Percentiles rank a stretch among this genome's conserved stretches.
Evolutionary conservation across 495 filamentous ascomycete species (phyloP).

Genomic region (Aspergillus kassunensis): DNA sequence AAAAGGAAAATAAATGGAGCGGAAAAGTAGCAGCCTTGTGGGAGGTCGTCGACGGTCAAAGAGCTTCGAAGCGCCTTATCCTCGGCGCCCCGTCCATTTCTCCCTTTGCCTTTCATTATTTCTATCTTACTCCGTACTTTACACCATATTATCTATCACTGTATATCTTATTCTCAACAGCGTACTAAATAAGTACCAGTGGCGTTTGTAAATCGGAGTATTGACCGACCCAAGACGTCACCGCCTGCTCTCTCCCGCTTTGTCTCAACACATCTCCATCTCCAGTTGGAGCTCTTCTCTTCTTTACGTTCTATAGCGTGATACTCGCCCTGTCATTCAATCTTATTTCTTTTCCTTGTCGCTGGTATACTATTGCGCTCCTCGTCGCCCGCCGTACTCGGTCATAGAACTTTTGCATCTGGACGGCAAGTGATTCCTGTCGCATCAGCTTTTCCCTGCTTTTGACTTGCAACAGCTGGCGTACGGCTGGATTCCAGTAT

Average conservation of each 20-base stretch:
- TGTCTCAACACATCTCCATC: conserved; percentile 8
- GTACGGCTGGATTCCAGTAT: not conserved
- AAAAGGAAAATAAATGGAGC: not conserved
- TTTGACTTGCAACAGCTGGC: conserved; percentile 4
- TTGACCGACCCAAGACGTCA: conserved; percentile 26
- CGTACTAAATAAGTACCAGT: not conserved
- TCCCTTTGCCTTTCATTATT: not conserved
- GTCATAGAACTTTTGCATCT: conserved; percentile 4
- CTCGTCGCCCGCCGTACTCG: not conserved
- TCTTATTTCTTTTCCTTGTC: not conserved
- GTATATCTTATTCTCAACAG: too few relatives aligned
- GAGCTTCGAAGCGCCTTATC: not conserved
- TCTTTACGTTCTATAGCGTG: too few relatives aligned
- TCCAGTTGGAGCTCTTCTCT: not conserved
- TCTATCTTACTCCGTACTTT: too few relatives aligned
- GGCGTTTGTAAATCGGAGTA: not conserved
- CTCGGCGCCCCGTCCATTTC: not conserved
- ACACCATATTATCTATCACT: too few relatives aligned
- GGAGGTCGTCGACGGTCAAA: not conserved
- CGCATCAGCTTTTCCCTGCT: not conserved
- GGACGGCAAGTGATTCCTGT: conserved; percentile 7
- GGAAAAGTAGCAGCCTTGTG: not conserved
- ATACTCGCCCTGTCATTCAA: too few relatives aligned
- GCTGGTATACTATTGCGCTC: not conserved
- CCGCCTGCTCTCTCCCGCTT: conserved; percentile 25